These are phyloP conservation scores for Pterocarpus santalinus DNA, from an alignment of 306 rosid species.

Conservation along the genomic window DNA sequence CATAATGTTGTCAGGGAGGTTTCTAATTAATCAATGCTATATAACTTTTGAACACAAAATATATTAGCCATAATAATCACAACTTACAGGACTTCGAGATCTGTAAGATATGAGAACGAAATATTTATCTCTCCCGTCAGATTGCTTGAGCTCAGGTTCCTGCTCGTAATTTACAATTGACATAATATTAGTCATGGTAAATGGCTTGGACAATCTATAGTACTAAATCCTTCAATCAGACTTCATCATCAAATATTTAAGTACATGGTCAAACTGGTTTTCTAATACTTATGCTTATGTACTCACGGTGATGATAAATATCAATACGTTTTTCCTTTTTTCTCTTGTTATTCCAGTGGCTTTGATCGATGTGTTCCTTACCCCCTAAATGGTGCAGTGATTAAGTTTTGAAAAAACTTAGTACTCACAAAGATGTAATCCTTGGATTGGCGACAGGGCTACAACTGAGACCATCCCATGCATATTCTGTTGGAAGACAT, in stretches of 20 bases:
- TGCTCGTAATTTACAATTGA: background rate
- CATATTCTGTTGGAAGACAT: conserved; percentile 41
- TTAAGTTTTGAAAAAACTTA: no score
- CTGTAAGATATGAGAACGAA: conserved; percentile 30
- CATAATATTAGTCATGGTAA: background rate
- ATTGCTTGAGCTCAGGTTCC: conserved; percentile 49
- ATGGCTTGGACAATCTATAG: conserved; percentile 40
- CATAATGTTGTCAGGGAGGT: background rate
- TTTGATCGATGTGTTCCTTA: no score
- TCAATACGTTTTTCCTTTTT: no score
- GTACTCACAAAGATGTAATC: conserved; percentile 57
- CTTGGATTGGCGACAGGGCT: conserved; percentile 45
- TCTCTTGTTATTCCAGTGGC: no score
- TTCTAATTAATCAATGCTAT: background rate
- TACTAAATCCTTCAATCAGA: no score
- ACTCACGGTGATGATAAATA: no score
- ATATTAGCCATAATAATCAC: background rate
- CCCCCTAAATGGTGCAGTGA: no score
- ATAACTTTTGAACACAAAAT: no score
- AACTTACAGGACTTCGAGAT: conserved; percentile 42
- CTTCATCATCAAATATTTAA: no score
- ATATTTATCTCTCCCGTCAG: conserved; percentile 32
- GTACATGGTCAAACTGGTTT: no score
- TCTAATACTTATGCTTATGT: no score
- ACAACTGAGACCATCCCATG: conserved; percentile 57